Conservation (phyloP, 2,329 filamentous ascomycete species). For the Hypoxylon sp. region DNA sequence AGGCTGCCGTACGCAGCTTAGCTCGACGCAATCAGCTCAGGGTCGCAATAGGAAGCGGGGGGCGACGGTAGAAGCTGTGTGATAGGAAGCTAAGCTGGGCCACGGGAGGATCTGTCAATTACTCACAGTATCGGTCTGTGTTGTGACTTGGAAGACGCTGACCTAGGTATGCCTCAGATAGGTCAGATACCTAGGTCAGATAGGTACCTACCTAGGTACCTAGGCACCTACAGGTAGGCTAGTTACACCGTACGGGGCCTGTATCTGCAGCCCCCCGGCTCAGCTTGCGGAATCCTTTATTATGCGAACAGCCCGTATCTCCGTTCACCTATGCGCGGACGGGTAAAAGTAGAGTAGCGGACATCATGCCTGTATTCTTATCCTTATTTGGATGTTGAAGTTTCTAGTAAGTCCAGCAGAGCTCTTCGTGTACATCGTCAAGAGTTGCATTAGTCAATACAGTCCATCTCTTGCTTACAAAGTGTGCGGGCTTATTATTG, state of each 20-base stretch:
- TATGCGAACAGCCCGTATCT: too few relatives aligned
- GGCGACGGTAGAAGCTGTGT: slow-evolving; percentile 27
- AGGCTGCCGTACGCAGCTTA: slow-evolving; percentile 30
- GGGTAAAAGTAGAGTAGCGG: too few relatives aligned
- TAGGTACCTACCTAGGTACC: background rate
- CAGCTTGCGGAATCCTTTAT: slow-evolving; percentile 30
- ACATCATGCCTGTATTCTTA: too few relatives aligned
- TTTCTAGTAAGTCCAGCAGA: too few relatives aligned
- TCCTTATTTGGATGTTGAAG: too few relatives aligned
- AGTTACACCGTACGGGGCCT: too few relatives aligned
- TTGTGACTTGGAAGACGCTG: background rate
- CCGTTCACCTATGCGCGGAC: too few relatives aligned
- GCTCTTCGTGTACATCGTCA: background rate
- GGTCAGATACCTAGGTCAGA: too few relatives aligned
- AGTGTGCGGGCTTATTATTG: slow-evolving; percentile 13
- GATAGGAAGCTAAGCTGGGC: slow-evolving; percentile 31
- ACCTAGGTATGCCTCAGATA: background rate
- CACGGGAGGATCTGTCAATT: slow-evolving; percentile 35
- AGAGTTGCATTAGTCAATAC: slow-evolving; percentile 1
- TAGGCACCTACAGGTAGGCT: too few relatives aligned
- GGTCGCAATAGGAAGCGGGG: slow-evolving; percentile 28
- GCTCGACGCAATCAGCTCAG: slow-evolving; percentile 26
- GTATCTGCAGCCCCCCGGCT: too few relatives aligned
- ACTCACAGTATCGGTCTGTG: slow-evolving; percentile 22
- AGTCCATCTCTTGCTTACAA: background rate